Base-by-base conservation (phyloP, 2,329 filamentous ascomycete genomes). In the Amphichorda felina region DNA sequence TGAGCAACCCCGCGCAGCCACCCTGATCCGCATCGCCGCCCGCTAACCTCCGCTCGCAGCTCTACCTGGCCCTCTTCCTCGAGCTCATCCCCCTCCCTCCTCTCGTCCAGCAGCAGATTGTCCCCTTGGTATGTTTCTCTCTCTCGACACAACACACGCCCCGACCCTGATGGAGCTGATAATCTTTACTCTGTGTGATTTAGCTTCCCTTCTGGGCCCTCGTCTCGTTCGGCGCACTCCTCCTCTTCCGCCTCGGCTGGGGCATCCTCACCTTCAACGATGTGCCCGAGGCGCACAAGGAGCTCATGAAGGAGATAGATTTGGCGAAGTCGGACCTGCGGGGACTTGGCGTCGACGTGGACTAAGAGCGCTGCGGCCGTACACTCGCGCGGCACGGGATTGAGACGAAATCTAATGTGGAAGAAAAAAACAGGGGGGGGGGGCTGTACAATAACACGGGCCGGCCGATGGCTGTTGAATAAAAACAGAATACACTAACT, bases 211-310 rank as follows among this genome's bases (percentile, higher is more conserved):
- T 95, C 66, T 98, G 89, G 83, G 77, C 75, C 32, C 69, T 96
- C 48, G 83, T 98, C 45, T 79, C 83, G 16, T 88, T 96, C 54
- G 91, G 88, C 60, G 82, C 88, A 43, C 88, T 87, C 62, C 79
- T 98, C 15, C 80, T 98, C 44, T 86, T 82, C 65, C 85, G 86
- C 49, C 81, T 98, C 42, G 91, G 91, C 50, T 82, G 78, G 66
- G 91, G 91, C 44, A 84, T 98, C 49, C 70, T 94, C 55, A 94
- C 86, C 38, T 98, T 98, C 72, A 91, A 94, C 68, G 88, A 96
- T 60, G 86, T 93, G 33, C 88, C 89, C 37, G 74, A 85, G 42
- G 91, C 91, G 35, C 82, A 96, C 61, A 75, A 79, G 55, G 88
- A 95, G 63, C 66, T 98, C 49, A 86, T 91, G 71, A 68, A 64